A percentile compares a stretch with the other conserved stretches of the same genome.
Conservation (phyloP, 345 rosid genomes). For the Gossypium ekmanianum region DNA sequence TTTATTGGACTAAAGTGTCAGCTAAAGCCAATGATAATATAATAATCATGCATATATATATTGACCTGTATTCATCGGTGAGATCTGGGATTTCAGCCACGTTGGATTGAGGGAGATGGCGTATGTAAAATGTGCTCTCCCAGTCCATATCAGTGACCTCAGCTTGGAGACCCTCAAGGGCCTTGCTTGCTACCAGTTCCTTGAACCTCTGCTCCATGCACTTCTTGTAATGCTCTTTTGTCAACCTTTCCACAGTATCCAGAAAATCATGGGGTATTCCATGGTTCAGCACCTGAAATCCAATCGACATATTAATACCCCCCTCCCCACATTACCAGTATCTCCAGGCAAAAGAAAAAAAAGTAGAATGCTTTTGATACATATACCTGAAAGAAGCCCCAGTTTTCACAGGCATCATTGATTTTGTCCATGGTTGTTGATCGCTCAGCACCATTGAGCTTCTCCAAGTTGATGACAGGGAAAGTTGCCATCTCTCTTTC, state of each 20-base stretch:
- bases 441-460: constrained; percentile 65
- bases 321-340: no score
- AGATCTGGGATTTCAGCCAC: constrained; percentile 71
- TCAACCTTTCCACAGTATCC: constrained; percentile 70
- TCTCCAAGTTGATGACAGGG: constrained; percentile 68
- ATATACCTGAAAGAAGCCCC: constrained; percentile 96
- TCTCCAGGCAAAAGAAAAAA: no score
- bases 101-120: constrained; percentile 73
- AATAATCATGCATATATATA: neutral
- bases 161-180: constrained; percentile 47
- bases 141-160: constrained; percentile 86
- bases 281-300: constrained; percentile 63
- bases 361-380: neutral
- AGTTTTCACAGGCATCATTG: constrained; percentile 92
- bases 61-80: constrained; percentile 62
- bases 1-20: neutral
- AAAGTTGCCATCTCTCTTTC: constrained; percentile 27
- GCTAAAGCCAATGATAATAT: no score
- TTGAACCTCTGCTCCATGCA: constrained; percentile 83
- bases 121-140: constrained; percentile 78
- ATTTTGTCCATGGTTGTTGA: constrained; percentile 55
- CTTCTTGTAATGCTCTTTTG: constrained; percentile 78
- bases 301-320: no score
- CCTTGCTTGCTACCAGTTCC: constrained; percentile 62
- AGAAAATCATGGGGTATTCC: constrained; percentile 60